Evolutionary conservation across 306 rosid genomes (phyloP).

Genomic region (Trifolium dubium): DNA sequence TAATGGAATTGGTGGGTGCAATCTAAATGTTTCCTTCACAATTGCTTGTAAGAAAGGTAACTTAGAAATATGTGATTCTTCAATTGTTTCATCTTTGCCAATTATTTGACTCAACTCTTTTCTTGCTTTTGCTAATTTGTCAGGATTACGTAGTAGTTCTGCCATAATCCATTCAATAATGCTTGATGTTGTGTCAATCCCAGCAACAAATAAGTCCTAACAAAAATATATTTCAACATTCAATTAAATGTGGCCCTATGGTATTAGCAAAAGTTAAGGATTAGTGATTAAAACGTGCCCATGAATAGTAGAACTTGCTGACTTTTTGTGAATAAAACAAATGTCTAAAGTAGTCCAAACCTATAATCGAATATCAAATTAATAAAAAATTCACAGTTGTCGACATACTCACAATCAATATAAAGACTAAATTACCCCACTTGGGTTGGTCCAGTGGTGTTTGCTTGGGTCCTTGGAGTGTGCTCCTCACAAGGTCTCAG

Average conservation of each 20-base stretch:
- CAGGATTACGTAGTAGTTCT: constrained; percentile 30
- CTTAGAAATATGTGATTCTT: constrained; percentile 39
- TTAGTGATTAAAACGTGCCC: too few relatives aligned
- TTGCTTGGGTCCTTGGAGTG: too few relatives aligned
- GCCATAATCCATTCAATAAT: constrained; percentile 23
- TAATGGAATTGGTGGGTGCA: constrained; percentile 51
- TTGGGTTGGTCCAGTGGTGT: too few relatives aligned
- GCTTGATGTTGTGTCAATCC: constrained; percentile 30
- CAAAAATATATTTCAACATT: not conserved
- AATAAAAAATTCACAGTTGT: too few relatives aligned
- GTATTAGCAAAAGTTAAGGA: not conserved
- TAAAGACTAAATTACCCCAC: too few relatives aligned
- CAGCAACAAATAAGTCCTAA: constrained; percentile 37
- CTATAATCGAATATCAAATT: not conserved
- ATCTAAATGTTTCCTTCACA: constrained; percentile 46
- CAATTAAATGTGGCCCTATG: not conserved
- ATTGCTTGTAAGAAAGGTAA: constrained; percentile 39
- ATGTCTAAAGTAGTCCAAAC: not conserved
- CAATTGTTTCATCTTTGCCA: constrained; percentile 2
- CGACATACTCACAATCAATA: too few relatives aligned
- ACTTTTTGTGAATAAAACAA: not conserved
- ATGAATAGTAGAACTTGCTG: not conserved
- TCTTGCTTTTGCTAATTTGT: constrained; percentile 21
- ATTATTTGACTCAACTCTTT: constrained; percentile 16
- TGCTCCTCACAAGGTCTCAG: too few relatives aligned